Conservation (phyloP, 163 green algal genomes). For the Prototheca cutis region DNA sequence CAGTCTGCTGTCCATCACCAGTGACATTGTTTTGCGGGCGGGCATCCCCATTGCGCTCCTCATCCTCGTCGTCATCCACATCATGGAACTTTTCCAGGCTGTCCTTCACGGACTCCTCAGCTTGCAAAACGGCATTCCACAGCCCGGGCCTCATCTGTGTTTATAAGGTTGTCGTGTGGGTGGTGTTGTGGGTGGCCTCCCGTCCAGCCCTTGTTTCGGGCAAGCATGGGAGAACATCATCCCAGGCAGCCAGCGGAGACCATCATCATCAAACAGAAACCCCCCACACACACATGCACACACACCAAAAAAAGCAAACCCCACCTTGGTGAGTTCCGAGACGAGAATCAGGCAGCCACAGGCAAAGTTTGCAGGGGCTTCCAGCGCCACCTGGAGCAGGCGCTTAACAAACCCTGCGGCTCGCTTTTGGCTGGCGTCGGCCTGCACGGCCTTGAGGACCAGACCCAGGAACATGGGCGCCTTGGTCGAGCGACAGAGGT, state of each 20-base stretch:
- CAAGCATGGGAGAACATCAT: too few relatives aligned
- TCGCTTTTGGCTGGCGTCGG: slow-evolving; percentile 61
- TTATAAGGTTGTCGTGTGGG: too few relatives aligned
- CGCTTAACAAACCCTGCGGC: slow-evolving; percentile 83
- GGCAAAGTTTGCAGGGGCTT: slow-evolving; percentile 59
- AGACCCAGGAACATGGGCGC: slow-evolving; percentile 50
- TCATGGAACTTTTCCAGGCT: slow-evolving; percentile 48
- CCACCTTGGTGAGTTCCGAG: slow-evolving; percentile 37
- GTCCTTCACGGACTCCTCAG: slow-evolving; percentile 38
- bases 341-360: slow-evolving; percentile 82
- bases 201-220: too few relatives aligned
- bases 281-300: too few relatives aligned
- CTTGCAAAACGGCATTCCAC: slow-evolving; percentile 61
- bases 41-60: too few relatives aligned
- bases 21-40: too few relatives aligned
- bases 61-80: slow-evolving; percentile 8
- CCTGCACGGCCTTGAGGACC: slow-evolving; percentile 52
- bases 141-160: slow-evolving; percentile 38
- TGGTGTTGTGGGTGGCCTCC: too few relatives aligned
- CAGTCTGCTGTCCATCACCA: too few relatives aligned
- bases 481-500: slow-evolving; percentile 45
- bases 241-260: too few relatives aligned
- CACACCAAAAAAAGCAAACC: too few relatives aligned
- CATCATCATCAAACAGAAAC: too few relatives aligned
- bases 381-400: slow-evolving; percentile 52